These are phyloP conservation scores for Ogataea thermomethanolica DNA, from an alignment of 805 yeast species.

Conservation along the genomic window DNA sequence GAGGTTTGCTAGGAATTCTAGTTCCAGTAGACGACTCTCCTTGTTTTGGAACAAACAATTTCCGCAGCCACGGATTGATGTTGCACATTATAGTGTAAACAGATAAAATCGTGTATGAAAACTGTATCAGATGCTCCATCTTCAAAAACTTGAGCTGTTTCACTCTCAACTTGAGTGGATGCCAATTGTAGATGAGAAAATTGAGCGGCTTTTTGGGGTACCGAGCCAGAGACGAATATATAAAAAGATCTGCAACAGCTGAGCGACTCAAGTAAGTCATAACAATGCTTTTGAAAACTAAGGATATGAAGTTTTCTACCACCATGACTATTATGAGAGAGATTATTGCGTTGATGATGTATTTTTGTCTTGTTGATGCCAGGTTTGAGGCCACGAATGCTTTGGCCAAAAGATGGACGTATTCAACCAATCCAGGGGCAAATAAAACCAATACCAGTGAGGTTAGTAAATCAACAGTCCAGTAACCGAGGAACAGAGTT, in stretches of 20 bases:
- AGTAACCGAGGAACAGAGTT: constrained; percentile 14
- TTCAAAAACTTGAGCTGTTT: constrained; percentile 20
- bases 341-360: constrained; percentile 28
- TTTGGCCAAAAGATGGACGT: constrained; percentile 30
- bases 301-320: constrained; percentile 12
- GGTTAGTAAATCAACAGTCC: constrained; percentile 18
- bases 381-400: constrained; percentile 34
- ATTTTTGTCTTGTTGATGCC: constrained; percentile 29
- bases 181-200: constrained; percentile 20
- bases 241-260: constrained; percentile 7
- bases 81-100: constrained; percentile 30
- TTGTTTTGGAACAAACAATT: constrained; percentile 8
- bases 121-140: constrained; percentile 28
- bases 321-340: constrained; percentile 22
- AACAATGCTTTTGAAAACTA: constrained; percentile 8
- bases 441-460: constrained; percentile 18
- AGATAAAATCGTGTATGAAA: constrained; percentile 29
- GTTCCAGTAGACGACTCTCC: constrained; percentile 4
- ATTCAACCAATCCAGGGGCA: constrained; percentile 27
- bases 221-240: constrained; percentile 15
- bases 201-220: constrained; percentile 24
- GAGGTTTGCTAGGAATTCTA: constrained; percentile 7
- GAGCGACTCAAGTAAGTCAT: constrained; percentile 9
- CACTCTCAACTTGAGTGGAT: constrained; percentile 16
- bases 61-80: constrained; percentile 25